These are phyloP conservation scores for Microbotryum scabiosae DNA, from an alignment of 1,284 basidiomycete species.

Conservation along the genomic window DNA sequence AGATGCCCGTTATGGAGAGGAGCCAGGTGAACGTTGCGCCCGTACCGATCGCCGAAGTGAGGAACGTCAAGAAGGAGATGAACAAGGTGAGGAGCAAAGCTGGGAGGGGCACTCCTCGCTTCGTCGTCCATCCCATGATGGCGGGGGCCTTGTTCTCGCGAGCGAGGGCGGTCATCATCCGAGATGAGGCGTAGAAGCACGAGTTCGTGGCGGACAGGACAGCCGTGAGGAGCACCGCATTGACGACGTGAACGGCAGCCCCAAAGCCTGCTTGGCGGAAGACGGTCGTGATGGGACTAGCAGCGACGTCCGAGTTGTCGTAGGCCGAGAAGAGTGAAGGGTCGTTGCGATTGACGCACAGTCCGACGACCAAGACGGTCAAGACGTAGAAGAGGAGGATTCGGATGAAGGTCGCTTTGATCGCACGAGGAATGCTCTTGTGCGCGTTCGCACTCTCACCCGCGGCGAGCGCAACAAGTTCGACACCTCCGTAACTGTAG, in stretches of 20 bases:
- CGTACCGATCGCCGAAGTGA: background rate
- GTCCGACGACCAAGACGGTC: constrained; percentile 14
- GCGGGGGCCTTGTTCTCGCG: constrained; percentile 8
- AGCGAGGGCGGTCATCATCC: constrained; percentile 15
- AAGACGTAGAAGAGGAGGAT: constrained; percentile 47
- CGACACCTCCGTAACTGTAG: constrained; percentile 21
- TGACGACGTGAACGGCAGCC: constrained; percentile 18
- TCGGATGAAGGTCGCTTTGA: constrained; percentile 43
- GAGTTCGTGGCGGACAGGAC: constrained; percentile 17
- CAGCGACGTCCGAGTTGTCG: constrained; percentile 8
- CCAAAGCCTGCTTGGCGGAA: constrained; percentile 15
- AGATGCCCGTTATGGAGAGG: constrained; percentile 12
- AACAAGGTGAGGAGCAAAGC: constrained; percentile 4
- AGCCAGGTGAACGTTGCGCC: constrained; percentile 13
- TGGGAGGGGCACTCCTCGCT: constrained; percentile 11
- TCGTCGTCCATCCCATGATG: constrained; percentile 9
- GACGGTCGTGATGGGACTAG: constrained; percentile 16
- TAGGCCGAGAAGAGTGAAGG: constrained; percentile 16
- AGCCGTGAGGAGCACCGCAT: constrained; percentile 12
- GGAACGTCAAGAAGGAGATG: constrained; percentile 8
- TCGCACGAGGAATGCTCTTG: constrained; percentile 44
- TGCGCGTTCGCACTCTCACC: constrained; percentile 49
- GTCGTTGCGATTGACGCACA: constrained; percentile 17
- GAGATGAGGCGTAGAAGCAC: constrained; percentile 19
- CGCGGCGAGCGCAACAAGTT: constrained; percentile 57